These are phyloP conservation scores for Daldinia caldariorum DNA, from an alignment of 495 filamentous ascomycete genomes.

Conservation along the genomic window DNA sequence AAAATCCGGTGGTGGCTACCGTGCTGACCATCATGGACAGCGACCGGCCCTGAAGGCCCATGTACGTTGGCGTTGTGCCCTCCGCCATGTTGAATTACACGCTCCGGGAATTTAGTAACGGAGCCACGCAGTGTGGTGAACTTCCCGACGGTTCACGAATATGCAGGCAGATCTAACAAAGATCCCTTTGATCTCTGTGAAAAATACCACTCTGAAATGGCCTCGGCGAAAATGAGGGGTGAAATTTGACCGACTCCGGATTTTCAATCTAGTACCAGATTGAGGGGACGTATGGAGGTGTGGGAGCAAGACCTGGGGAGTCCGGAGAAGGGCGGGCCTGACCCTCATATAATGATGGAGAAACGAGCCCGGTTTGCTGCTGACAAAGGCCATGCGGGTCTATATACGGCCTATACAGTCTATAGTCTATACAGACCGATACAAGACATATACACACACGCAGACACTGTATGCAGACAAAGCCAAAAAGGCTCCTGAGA, in stretches of 20 bases:
- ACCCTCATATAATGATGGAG: conserved; percentile 42
- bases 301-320: conserved; percentile 37
- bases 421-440: too few species aligned
- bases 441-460: conserved; percentile 2
- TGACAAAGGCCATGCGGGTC: conserved; percentile 16
- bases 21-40: conserved; percentile 67
- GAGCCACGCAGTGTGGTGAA: conserved; percentile 14
- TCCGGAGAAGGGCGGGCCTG: conserved; percentile 41
- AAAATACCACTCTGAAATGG: conserved; percentile 4
- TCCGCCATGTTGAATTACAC: conserved; percentile 50
- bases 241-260: conserved; percentile 33
- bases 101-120: conserved; percentile 4
- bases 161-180: background rate
- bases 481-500: conserved; percentile 24
- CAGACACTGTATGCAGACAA: conserved; percentile 2
- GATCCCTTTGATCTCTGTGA: background rate
- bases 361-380: conserved; percentile 17
- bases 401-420: too few species aligned
- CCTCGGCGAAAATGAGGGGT: conserved; percentile 20
- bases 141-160: conserved; percentile 12
- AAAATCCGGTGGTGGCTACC: conserved; percentile 76
- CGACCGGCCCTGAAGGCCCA: conserved; percentile 71
- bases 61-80: conserved; percentile 59
- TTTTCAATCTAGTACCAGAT: conserved; percentile 41
- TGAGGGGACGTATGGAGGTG: conserved; percentile 30